A percentile compares a stretch with the other conserved stretches of the same genome.
phyloP scores from a whole-genome alignment of 495 filamentous ascomycete species.

The Aspergillus haitiensis region DNA sequence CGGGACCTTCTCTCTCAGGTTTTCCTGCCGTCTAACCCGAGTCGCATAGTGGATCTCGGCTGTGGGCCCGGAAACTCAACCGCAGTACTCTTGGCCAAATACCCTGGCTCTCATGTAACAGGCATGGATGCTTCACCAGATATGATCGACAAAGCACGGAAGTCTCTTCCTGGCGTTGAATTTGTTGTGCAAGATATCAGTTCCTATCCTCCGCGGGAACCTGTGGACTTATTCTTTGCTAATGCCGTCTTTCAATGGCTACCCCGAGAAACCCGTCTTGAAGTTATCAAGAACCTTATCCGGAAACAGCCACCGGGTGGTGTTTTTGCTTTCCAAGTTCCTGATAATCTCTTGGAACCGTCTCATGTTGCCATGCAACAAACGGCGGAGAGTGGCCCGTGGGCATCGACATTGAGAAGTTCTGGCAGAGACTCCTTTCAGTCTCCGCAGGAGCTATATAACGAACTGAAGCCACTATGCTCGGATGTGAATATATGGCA shows the following conservation, averaged over 20 bases:
- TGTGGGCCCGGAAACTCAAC: constrained; percentile 59
- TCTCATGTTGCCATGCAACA: constrained; percentile 52
- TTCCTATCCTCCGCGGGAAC: constrained; percentile 34
- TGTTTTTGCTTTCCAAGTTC: constrained; percentile 56
- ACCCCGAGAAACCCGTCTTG: constrained; percentile 38
- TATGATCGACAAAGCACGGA: constrained; percentile 52
- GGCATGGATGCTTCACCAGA: constrained; percentile 55
- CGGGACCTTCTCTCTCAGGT: constrained; percentile 48
- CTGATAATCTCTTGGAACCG: constrained; percentile 51
- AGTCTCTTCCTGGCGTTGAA: constrained; percentile 29
- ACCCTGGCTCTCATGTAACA: constrained; percentile 44
- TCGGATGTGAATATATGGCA: constrained; percentile 49
- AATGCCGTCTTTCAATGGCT: constrained; percentile 61
- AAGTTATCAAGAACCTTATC: constrained; percentile 43
- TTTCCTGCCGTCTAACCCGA: constrained; percentile 30
- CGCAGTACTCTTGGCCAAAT: constrained; percentile 40
- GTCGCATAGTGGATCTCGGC: constrained; percentile 52
- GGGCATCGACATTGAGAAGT: constrained; percentile 33
- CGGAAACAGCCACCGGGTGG: constrained; percentile 39
- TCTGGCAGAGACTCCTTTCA: constrained; percentile 51
- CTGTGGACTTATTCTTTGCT: constrained; percentile 50
- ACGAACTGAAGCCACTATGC: constrained; percentile 43
- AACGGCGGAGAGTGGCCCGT: constrained; percentile 37
- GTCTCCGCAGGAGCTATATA: constrained; percentile 45
- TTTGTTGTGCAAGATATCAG: constrained; percentile 43